Base-by-base conservation (phyloP, 495 filamentous ascomycete genomes). In the Talaromyces stipitatus region DNA sequence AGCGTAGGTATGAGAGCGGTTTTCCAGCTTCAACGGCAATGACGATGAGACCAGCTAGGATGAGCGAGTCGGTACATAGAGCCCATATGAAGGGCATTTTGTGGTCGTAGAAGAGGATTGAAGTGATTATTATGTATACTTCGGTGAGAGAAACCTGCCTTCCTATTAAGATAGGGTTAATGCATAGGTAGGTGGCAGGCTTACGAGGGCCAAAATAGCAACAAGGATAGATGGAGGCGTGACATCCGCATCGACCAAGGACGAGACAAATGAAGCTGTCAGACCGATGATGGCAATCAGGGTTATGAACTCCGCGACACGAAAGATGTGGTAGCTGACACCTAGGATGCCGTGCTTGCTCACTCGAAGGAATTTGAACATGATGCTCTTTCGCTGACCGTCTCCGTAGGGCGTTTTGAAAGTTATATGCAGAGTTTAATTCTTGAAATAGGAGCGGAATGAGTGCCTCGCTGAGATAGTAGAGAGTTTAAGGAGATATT, bases 201-300 rank as follows among this genome's bases (percentile, higher is more conserved):
- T 33, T 84, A 95, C 90, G 61, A 95, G 85, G 36, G 77, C 82
- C 60, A 96, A 77, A 7, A 88, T 86, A 20, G 86, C 90, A 14
- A 96, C 81, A 7, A 97, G 74, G 52, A 91, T 82, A 4, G 81
- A 71, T 0, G 90, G 89, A 0, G 88, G 82, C 6, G 79, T 77
- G 33, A 81, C 77, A 47, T 85, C 78, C 27, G 70, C 77, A 11
- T 73, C 62, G n/a, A 91, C 79, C 57, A 95, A 89, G 27, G 84
- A 72, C n/a, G 83, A 81, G 65, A 96, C 84, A 74, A 96, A 92
- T 67, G 90, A 90, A 55, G 89, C 81, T 1, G 82, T 84, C 60
- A 96, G 82, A 52, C 90, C 90, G 63, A 96, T 87, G 60, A 91
- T 83, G 47, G 83, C 77, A 61, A 96, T 82, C 59, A 97, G 84